Percentiles rank a stretch among this genome's conserved stretches.
These are phyloP conservation scores for Extremus antarcticus DNA, from an alignment of 495 filamentous ascomycete species.

Conservation along the genomic window DNA sequence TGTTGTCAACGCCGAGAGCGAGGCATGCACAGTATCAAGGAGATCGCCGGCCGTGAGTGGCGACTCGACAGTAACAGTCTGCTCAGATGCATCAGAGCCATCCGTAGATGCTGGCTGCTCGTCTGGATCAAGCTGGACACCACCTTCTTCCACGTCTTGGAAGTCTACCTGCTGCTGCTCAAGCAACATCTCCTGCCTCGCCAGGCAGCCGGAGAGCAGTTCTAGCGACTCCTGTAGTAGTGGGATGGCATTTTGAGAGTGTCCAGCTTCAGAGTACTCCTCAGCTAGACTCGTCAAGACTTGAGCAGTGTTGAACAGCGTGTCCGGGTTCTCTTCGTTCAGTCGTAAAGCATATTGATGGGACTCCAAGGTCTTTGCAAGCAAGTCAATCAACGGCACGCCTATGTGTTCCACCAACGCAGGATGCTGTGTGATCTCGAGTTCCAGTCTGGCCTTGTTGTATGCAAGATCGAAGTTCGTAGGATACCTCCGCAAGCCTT, in stretches of 20 bases:
- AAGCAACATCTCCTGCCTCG: slow-evolving; percentile 33
- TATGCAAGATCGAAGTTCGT: slow-evolving; percentile 59
- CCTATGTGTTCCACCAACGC: slow-evolving; percentile 46
- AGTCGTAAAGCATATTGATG: slow-evolving; percentile 49
- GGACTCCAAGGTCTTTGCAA: slow-evolving; percentile 47
- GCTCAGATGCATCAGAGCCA: slow-evolving; percentile 36
- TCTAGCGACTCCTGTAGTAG: slow-evolving; percentile 52
- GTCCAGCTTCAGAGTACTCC: slow-evolving; percentile 39
- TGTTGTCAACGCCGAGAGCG: slow-evolving; percentile 46
- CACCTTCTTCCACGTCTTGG: slow-evolving; percentile 11
- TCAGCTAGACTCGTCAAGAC: slow-evolving; percentile 56
- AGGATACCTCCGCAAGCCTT: slow-evolving; percentile 47
- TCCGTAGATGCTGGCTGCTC: slow-evolving; percentile 20
- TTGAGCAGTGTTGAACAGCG: slow-evolving; percentile 59
- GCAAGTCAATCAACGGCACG: slow-evolving; percentile 38
- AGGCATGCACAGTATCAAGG: slow-evolving; percentile 53
- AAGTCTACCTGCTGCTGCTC: slow-evolving; percentile 20
- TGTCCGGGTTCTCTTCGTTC: slow-evolving; percentile 51
- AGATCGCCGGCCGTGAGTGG: slow-evolving; percentile 51
- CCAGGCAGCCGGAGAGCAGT: slow-evolving; percentile 52
- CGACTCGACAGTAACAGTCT: slow-evolving; percentile 52
- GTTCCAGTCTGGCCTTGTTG: slow-evolving; percentile 58
- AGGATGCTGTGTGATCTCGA: slow-evolving; percentile 52
- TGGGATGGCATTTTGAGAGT: slow-evolving; percentile 30
- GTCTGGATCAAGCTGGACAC: slow-evolving; percentile 6